phyloP scores from a whole-genome alignment of 495 filamentous ascomycete species.

The Hypoxylon intermedium region DNA sequence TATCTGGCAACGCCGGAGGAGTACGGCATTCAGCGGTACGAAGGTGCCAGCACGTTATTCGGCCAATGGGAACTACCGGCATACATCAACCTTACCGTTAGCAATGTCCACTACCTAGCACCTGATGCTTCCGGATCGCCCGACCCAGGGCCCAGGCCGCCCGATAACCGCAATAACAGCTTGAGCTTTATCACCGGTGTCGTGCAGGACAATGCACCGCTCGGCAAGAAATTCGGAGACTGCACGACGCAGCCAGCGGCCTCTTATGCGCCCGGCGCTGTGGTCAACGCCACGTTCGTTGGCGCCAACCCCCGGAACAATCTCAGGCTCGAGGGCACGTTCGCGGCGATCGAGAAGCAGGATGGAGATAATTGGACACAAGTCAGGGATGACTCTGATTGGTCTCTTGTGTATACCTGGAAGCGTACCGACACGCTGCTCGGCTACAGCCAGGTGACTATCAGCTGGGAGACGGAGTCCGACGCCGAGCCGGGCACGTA shows the following conservation, averaged over 20 bases:
- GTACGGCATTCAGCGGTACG: constrained; percentile 89
- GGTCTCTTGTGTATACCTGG: constrained; percentile 84
- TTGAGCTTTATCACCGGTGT: constrained; percentile 83
- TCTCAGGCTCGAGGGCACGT: constrained; percentile 80
- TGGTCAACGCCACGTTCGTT: constrained; percentile 74
- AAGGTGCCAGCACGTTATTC: constrained; percentile 93
- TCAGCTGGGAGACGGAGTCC: constrained; percentile 78
- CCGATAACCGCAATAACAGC: constrained; percentile 75
- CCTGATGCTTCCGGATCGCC: constrained; percentile 56
- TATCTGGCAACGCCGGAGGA: constrained; percentile 92
- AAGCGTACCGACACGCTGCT: constrained; percentile 72
- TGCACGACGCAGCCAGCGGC: constrained; percentile 63
- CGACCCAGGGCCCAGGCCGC: constrained; percentile 69
- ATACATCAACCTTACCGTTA: constrained; percentile 82
- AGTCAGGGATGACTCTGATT: constrained; percentile 78
- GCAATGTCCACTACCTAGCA: constrained; percentile 72
- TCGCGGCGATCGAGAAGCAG: constrained; percentile 74
- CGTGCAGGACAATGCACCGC: constrained; percentile 71
- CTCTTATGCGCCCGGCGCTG: constrained; percentile 67
- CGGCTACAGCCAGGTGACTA: constrained; percentile 78
- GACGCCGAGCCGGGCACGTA: constrained; percentile 69
- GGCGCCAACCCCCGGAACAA: constrained; percentile 94
- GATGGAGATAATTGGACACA: constrained; percentile 67
- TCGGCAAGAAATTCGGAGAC: constrained; percentile 74
- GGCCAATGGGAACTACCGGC: constrained; percentile 83